These are phyloP conservation scores for Fraxinus anomala DNA, from an alignment of 257 asterid genomes.

Conservation along the genomic window DNA sequence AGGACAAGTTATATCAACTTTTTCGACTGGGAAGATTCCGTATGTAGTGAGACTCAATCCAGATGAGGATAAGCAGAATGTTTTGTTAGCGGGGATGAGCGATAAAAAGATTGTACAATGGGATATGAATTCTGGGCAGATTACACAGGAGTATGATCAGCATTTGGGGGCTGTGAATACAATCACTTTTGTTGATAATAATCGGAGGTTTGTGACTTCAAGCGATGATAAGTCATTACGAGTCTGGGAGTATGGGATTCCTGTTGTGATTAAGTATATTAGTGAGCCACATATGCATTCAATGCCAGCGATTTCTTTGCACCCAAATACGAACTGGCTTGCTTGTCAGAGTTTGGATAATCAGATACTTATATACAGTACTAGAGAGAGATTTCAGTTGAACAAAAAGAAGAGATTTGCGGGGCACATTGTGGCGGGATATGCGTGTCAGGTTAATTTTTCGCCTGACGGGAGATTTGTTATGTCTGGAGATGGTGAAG, in stretches of 20 bases:
- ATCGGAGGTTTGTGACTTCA: constrained; percentile 95
- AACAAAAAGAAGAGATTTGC: constrained; percentile 98
- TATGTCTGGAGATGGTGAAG: constrained; percentile 98
- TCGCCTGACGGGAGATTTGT: constrained; percentile 98
- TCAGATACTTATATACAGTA: constrained; percentile 91
- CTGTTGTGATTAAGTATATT: constrained; percentile 93
- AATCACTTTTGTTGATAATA: constrained; percentile 91
- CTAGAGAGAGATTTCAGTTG: constrained; percentile 94
- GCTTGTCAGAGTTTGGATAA: constrained; percentile 99
- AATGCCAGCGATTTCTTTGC: constrained; percentile 90
- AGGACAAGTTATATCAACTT: constrained; percentile 91
- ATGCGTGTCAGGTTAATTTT: constrained; percentile 98
- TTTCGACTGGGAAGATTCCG: constrained; percentile 87
- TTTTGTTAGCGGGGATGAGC: constrained; percentile 95
- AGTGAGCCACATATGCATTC: constrained; percentile 99
- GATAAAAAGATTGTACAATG: constrained; percentile 99
- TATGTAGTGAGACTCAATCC: constrained; percentile 96
- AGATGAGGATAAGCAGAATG: constrained; percentile 97
- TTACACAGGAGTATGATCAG: constrained; percentile 98
- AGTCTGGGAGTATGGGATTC: constrained; percentile 98
- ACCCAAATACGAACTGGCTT: constrained; percentile 92
- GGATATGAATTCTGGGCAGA: constrained; percentile 96
- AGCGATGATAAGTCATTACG: constrained; percentile 96
- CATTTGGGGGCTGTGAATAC: constrained; percentile 98
- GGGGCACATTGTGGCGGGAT: constrained; percentile 93